Percentiles rank a stretch among this genome's conserved stretches.
These are phyloP conservation scores for Cladophialophora psammophila DNA, from an alignment of 2,329 filamentous ascomycete species.

Conservation along the genomic window DNA sequence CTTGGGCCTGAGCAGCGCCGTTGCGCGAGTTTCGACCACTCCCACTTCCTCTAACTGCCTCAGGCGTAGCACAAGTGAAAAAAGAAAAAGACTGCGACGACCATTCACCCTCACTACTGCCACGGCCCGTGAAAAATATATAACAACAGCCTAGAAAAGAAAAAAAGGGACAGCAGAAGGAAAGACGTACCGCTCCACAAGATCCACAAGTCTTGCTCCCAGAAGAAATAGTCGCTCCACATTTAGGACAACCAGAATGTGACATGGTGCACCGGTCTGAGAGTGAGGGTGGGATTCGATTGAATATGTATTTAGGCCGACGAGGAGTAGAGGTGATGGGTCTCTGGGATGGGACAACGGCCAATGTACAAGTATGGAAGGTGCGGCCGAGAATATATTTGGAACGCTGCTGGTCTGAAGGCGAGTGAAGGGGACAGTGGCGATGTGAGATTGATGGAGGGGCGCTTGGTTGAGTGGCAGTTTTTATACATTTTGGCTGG, in stretches of 20 bases:
- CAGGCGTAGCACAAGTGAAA: too few relatives aligned
- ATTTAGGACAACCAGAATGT: constrained; percentile 39
- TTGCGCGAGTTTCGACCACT: too few relatives aligned
- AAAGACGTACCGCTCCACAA: constrained; percentile 38
- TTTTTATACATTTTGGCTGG: background rate
- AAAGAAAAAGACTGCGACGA: too few relatives aligned
- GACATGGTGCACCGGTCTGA: constrained; percentile 28
- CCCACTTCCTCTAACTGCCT: too few relatives aligned
- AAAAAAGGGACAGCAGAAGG: background rate
- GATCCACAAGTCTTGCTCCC: constrained; percentile 36
- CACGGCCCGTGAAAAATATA: background rate
- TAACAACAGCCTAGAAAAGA: background rate
- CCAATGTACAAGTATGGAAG: background rate
- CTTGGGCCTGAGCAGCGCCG: too few relatives aligned
- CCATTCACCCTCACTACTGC: too few relatives aligned
- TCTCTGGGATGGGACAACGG: background rate
- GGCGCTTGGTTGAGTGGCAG: background rate
- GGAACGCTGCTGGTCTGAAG: background rate
- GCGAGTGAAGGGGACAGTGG: background rate
- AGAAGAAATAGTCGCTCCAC: constrained; percentile 32
- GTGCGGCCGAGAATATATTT: background rate
- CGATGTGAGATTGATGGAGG: background rate
- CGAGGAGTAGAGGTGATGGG: background rate
- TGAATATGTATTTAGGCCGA: background rate
- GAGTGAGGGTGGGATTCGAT: background rate